Evolutionary conservation across 2,329 filamentous ascomycete species (phyloP).

Genomic region (Beauveria sp.): DNA sequence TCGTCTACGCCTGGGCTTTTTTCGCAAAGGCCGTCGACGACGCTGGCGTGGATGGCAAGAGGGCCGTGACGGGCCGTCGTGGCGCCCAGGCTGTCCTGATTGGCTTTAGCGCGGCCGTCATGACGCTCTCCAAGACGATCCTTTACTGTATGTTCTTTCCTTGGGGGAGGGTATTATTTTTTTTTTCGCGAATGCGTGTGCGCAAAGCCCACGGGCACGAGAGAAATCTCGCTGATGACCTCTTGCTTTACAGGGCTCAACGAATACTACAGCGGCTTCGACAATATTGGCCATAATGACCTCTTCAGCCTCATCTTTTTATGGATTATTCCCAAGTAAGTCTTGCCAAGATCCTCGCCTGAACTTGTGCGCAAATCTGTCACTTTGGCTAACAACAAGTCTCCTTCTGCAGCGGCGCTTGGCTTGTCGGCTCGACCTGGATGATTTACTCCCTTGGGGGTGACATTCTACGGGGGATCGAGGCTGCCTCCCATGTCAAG

Average conservation of each 20-base stretch:
- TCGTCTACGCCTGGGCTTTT: constrained; percentile 43
- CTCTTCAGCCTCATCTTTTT: constrained; percentile 36
- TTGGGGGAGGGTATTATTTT: neutral
- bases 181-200: no score
- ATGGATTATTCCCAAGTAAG: constrained; percentile 54
- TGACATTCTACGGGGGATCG: constrained; percentile 42
- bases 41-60: constrained; percentile 16
- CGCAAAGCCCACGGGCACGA: no score
- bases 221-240: neutral
- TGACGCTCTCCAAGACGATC: constrained; percentile 56
- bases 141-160: constrained; percentile 43
- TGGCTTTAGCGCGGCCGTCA: constrained; percentile 46
- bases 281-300: constrained; percentile 51
- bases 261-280: constrained; percentile 48
- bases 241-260: constrained; percentile 37
- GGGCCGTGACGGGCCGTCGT: constrained; percentile 31
- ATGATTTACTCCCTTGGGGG: constrained; percentile 42
- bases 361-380: neutral
- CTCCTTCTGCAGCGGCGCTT: constrained; percentile 37
- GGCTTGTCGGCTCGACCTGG: constrained; percentile 46
- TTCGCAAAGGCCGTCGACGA: constrained; percentile 18
- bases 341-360: constrained; percentile 3
- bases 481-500: constrained; percentile 32
- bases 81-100: constrained; percentile 40
- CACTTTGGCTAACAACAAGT: neutral